These are phyloP conservation scores for Grifola frondosa DNA, from an alignment of 1,284 basidiomycete species.

Conservation along the genomic window DNA sequence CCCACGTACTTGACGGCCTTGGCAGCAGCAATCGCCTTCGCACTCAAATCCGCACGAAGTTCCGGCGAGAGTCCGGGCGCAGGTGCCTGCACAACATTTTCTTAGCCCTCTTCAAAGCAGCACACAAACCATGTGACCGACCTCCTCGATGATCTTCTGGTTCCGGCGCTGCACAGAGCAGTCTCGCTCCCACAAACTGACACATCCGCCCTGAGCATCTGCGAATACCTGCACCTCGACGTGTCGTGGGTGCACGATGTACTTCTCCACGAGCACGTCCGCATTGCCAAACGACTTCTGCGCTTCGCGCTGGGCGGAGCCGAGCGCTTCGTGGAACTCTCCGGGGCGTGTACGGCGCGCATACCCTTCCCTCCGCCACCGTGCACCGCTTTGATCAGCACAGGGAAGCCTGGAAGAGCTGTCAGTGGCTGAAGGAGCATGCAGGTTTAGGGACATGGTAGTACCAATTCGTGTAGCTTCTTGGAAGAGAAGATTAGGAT, in stretches of 20 bases:
- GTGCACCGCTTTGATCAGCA: conserved; percentile 93
- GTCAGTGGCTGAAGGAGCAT: not conserved
- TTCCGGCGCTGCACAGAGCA: conserved; percentile 93
- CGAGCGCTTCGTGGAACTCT: conserved; percentile 77
- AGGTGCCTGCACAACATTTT: conserved; percentile 59
- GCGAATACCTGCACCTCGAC: conserved; percentile 92
- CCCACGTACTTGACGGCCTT: conserved; percentile 89
- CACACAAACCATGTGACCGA: conserved; percentile 24
- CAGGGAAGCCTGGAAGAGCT: conserved; percentile 69
- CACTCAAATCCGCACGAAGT: conserved; percentile 77
- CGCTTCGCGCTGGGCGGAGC: conserved; percentile 86
- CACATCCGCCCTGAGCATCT: conserved; percentile 72
- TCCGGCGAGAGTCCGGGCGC: conserved; percentile 82
- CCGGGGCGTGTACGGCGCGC: conserved; percentile 74
- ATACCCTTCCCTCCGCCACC: conserved; percentile 98
- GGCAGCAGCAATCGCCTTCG: conserved; percentile 89
- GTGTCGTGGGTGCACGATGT: conserved; percentile 80
- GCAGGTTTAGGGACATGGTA: conserved; percentile 7
- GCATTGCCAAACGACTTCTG: conserved; percentile 86
- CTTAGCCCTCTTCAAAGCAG: not conserved
- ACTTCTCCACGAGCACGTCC: conserved; percentile 85
- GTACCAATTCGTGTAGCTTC: conserved; percentile 76
- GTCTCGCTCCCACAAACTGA: conserved; percentile 92
- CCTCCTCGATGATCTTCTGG: conserved; percentile 94
- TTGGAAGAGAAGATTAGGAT: conserved; percentile 57